These are phyloP conservation scores for Polytrichum commune DNA, from an alignment of 225 moss, liverwort and hornwort species.

Conservation along the genomic window DNA sequence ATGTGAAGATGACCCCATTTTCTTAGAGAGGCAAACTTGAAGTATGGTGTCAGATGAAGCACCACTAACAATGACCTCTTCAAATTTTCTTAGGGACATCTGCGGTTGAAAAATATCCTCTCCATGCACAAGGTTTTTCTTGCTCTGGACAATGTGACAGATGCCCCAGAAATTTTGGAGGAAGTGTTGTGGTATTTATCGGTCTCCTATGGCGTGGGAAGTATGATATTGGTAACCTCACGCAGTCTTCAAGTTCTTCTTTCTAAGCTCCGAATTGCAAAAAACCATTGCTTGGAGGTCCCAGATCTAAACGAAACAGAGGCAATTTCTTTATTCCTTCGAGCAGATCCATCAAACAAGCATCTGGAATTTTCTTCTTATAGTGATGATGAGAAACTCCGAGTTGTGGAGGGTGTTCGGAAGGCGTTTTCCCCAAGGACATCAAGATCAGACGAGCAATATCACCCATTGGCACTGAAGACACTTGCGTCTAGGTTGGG, in stretches of 20 bases:
- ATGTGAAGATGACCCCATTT: too few species aligned
- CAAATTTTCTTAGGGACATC: not conserved
- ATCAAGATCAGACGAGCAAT: not conserved
- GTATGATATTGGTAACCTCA: not conserved
- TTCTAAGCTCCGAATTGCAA: not conserved
- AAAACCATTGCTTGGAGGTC: not conserved
- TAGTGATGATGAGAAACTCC: not conserved
- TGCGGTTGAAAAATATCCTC: not conserved
- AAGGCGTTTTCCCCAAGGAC: not conserved
- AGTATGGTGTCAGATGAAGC: too few species aligned
- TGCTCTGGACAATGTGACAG: constrained; percentile 4
- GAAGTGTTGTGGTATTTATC: not conserved
- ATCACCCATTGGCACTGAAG: not conserved
- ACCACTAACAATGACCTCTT: too few species aligned
- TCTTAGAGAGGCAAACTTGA: too few species aligned
- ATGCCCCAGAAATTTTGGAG: not conserved
- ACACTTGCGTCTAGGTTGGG: not conserved
- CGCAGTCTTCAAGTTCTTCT: not conserved
- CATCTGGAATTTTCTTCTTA: not conserved
- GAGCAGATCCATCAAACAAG: not conserved
- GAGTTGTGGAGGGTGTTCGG: not conserved
- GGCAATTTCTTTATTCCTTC: not conserved
- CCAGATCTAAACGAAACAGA: not conserved
- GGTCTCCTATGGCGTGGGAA: not conserved
- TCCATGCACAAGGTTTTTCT: constrained; percentile 1